These are phyloP conservation scores for Xylaria telfairii DNA, from an alignment of 495 filamentous ascomycete species.

Conservation along the genomic window DNA sequence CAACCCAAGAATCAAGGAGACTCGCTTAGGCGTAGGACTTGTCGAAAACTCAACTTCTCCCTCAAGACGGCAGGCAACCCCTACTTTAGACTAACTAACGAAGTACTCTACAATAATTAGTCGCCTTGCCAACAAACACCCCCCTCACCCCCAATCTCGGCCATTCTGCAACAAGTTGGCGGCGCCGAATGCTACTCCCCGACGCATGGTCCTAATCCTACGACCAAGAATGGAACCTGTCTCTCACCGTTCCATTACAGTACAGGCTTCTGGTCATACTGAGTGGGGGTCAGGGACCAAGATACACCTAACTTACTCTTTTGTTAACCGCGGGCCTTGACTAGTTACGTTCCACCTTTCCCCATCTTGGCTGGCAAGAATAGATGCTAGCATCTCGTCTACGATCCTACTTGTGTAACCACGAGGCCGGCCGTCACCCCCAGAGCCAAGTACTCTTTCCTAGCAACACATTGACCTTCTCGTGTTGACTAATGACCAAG, in stretches of 20 bases:
- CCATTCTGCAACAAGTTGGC: neutral
- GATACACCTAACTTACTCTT: neutral
- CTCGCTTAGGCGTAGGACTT: slow-evolving; percentile 10
- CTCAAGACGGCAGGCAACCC: neutral
- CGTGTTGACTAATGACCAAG: neutral
- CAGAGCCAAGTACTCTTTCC: neutral
- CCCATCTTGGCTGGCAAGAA: neutral
- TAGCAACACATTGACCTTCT: neutral
- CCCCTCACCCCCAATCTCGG: neutral
- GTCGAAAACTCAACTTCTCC: neutral
- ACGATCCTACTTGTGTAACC: neutral
- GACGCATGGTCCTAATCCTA: slow-evolving; percentile 5
- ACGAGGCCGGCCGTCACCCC: neutral
- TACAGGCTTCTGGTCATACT: neutral
- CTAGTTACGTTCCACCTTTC: neutral
- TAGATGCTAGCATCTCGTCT: neutral
- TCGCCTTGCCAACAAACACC: neutral
- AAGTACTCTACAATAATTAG: slow-evolving; percentile 10
- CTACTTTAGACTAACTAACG: neutral
- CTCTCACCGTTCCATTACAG: neutral
- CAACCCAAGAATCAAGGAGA: neutral
- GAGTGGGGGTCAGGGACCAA: slow-evolving; percentile 3
- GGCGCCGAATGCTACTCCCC: neutral
- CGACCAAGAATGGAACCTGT: neutral
- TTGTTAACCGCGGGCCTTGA: neutral